phyloP scores from a whole-genome alignment of 1,284 basidiomycete genomes.

The Sporisorium graminicola region DNA sequence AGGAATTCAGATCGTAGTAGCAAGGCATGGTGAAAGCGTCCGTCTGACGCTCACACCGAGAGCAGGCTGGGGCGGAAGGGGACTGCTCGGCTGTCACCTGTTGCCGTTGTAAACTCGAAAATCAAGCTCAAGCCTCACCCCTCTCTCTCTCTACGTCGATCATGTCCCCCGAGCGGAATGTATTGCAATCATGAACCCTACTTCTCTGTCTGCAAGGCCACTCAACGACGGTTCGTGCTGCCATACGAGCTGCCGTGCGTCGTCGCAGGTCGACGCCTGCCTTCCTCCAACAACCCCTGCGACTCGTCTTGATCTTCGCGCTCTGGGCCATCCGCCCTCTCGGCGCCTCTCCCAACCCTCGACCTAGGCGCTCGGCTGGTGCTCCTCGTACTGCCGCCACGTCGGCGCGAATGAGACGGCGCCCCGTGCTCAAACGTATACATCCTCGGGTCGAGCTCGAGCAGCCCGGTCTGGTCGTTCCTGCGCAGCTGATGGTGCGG shows the following conservation, averaged over 20 bases:
- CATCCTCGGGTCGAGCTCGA: slow-evolving; percentile 40
- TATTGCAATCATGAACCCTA: not conserved
- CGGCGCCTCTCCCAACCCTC: slow-evolving; percentile 3
- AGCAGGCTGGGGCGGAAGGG: slow-evolving; percentile 52
- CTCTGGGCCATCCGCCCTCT: not conserved
- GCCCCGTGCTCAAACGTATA: slow-evolving; percentile 40
- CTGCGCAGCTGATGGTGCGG: slow-evolving; percentile 46
- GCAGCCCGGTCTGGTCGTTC: slow-evolving; percentile 40
- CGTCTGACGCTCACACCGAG: slow-evolving; percentile 28
- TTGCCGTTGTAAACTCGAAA: slow-evolving; percentile 17
- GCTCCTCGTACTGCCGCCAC: slow-evolving; percentile 7
- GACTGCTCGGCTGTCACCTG: slow-evolving; percentile 49
- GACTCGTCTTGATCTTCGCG: slow-evolving; percentile 8
- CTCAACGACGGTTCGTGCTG: slow-evolving; percentile 19
- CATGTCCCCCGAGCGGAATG: not conserved
- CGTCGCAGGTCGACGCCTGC: not conserved
- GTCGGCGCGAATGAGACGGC: slow-evolving; percentile 19
- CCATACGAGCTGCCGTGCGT: slow-evolving; percentile 34
- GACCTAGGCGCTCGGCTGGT: slow-evolving; percentile 10
- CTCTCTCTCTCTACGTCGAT: not conserved
- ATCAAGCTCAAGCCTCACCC: not conserved
- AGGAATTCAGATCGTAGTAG: slow-evolving; percentile 18
- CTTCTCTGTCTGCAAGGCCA: not conserved
- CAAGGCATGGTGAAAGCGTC: slow-evolving; percentile 4
- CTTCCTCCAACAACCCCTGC: slow-evolving; percentile 42